Evolutionary conservation across 2,329 filamentous ascomycete genomes (phyloP).

Genomic region (Macroventuria anomochaeta): DNA sequence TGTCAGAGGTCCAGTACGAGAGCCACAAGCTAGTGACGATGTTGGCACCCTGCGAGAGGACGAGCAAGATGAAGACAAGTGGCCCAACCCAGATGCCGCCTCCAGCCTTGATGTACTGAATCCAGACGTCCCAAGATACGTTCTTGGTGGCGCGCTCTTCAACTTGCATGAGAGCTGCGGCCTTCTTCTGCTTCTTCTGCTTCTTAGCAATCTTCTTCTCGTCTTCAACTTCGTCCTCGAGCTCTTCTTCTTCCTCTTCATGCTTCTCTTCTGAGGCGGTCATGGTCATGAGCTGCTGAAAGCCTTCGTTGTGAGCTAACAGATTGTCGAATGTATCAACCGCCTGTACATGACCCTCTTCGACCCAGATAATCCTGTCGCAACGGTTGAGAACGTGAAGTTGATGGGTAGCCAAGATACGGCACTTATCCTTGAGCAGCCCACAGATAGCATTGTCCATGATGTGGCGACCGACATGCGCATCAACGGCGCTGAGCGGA

Average conservation of each 20-base stretch:
- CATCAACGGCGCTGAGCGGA: constrained; percentile 64
- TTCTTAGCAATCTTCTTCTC: constrained; percentile 63
- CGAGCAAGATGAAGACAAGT: constrained; percentile 67
- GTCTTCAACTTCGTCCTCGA: constrained; percentile 62
- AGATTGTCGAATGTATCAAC: constrained; percentile 89
- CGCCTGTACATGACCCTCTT: constrained; percentile 81
- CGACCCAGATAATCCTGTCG: constrained; percentile 93
- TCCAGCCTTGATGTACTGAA: constrained; percentile 76
- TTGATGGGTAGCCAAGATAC: constrained; percentile 92
- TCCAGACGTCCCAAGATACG: constrained; percentile 81
- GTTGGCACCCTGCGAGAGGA: constrained; percentile 80
- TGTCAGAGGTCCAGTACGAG: constrained; percentile 88
- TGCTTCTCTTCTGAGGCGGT: constrained; percentile 68
- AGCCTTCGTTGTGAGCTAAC: constrained; percentile 78
- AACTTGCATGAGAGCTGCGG: constrained; percentile 71
- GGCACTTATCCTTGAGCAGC: constrained; percentile 84
- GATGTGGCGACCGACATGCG: constrained; percentile 71
- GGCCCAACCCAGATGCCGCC: constrained; percentile 74
- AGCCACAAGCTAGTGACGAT: constrained; percentile 91
- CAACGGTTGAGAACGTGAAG: constrained; percentile 90
- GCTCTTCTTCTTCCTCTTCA: constrained; percentile 57
- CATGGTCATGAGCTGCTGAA: constrained; percentile 82
- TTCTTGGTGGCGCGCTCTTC: constrained; percentile 75
- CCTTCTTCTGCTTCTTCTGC: constrained; percentile 55
- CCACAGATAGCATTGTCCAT: constrained; percentile 95